phyloP scores from a whole-genome alignment of 1,284 basidiomycete genomes.

The Cystobasidium sp. region DNA sequence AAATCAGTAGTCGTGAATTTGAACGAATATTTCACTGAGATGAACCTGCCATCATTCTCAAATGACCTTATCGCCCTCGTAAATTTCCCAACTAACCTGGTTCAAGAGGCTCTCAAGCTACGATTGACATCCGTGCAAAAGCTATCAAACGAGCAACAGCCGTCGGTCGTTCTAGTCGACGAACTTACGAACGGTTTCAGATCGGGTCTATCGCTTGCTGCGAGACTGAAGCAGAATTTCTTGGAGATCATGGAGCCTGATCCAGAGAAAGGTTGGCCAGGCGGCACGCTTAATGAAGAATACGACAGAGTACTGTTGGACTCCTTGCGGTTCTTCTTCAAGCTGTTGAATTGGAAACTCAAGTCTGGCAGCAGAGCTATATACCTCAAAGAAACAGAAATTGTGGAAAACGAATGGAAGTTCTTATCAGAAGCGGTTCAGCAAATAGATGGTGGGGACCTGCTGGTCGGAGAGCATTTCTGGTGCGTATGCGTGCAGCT shows the following conservation, averaged over 20 bases:
- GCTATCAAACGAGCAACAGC: slow-evolving; percentile 68
- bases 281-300: slow-evolving; percentile 76
- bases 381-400: slow-evolving; percentile 96
- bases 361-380: slow-evolving; percentile 89
- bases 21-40: slow-evolving; percentile 71
- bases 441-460: slow-evolving; percentile 83
- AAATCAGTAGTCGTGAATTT: slow-evolving; percentile 85
- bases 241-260: slow-evolving; percentile 83
- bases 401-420: slow-evolving; percentile 94
- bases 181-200: slow-evolving; percentile 94
- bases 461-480: slow-evolving; percentile 90
- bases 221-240: slow-evolving; percentile 92
- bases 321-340: slow-evolving; percentile 89
- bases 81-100: slow-evolving; percentile 91
- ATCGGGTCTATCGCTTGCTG: slow-evolving; percentile 87
- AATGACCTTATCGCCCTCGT: slow-evolving; percentile 90
- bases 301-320: slow-evolving; percentile 90
- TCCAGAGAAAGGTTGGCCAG: slow-evolving; percentile 84
- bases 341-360: slow-evolving; percentile 90
- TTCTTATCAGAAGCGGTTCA: slow-evolving; percentile 93
- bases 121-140: slow-evolving; percentile 89
- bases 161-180: slow-evolving; percentile 87
- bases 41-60: slow-evolving; percentile 92
- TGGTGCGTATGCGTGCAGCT: slow-evolving; percentile 64
- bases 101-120: slow-evolving; percentile 86